A percentile compares a stretch with the other conserved stretches of the same genome.
These are phyloP conservation scores for Vaccinium vitisidaea DNA, from an alignment of 148 eudicot species.

Conservation along the genomic window DNA sequence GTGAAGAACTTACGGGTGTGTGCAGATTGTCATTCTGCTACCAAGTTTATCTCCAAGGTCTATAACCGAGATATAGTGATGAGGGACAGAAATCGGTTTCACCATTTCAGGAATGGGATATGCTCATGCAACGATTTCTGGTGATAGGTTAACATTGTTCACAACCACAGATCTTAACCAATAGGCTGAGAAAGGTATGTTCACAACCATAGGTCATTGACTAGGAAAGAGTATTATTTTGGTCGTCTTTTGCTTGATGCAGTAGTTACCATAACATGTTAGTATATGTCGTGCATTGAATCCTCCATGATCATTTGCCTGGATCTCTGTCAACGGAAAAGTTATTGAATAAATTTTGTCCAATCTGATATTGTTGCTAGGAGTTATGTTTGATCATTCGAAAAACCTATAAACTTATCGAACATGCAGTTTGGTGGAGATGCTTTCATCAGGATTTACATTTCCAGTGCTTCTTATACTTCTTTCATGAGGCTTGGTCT, in stretches of 20 bases:
- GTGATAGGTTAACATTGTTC: conserved; percentile 20
- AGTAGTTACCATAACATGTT: not conserved
- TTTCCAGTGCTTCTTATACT: not conserved
- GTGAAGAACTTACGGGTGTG: conserved; percentile 48
- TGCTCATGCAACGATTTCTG: conserved; percentile 51
- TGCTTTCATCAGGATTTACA: not conserved
- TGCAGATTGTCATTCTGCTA: conserved; percentile 47
- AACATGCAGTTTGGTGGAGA: not conserved
- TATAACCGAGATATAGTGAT: conserved; percentile 38
- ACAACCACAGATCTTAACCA: not conserved
- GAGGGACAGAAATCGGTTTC: conserved; percentile 47
- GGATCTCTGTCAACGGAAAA: not conserved
- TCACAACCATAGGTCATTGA: not conserved
- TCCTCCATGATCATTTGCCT: conserved; percentile 8
- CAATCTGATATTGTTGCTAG: not conserved
- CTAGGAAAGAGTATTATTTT: not conserved
- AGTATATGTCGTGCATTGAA: too few species aligned
- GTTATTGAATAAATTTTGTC: not conserved
- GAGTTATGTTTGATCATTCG: not conserved
- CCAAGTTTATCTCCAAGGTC: conserved; percentile 38
- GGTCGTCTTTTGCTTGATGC: not conserved
- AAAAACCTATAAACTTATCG: not conserved
- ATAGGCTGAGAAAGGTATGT: too few species aligned
- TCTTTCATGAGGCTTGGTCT: not conserved
- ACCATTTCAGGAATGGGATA: conserved; percentile 37